These are phyloP conservation scores for Forsythia viridissima DNA, from an alignment of 257 asterid species.

Conservation along the genomic window DNA sequence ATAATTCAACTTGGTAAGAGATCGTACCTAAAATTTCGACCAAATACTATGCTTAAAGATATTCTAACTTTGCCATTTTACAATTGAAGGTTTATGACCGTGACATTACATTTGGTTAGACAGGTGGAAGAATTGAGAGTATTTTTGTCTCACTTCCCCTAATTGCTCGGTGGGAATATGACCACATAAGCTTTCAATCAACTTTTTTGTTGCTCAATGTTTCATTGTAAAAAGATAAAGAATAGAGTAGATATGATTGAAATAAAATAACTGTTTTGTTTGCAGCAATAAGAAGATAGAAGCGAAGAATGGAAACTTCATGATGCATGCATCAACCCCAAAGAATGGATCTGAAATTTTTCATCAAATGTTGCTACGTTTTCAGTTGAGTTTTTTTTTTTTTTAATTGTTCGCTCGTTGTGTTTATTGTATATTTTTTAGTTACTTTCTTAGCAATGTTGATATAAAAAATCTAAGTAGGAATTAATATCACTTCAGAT, in stretches of 20 bases:
- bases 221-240: not conserved
- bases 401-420: no score
- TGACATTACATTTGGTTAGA: slow-evolving; percentile 97
- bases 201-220: slow-evolving; percentile 1
- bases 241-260: slow-evolving; percentile 4
- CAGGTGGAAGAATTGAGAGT: slow-evolving; percentile 99
- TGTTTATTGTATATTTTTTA: no score
- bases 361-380: not conserved
- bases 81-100: slow-evolving; percentile 84
- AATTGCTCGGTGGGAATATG: slow-evolving; percentile 91
- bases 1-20: slow-evolving; percentile 84
- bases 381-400: not conserved
- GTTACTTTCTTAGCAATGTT: not conserved
- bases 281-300: slow-evolving; percentile 94
- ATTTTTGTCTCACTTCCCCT: slow-evolving; percentile 96
- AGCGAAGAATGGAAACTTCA: slow-evolving; percentile 91
- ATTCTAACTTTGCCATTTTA: slow-evolving; percentile 18
- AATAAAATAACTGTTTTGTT: slow-evolving; percentile 39
- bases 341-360: slow-evolving; percentile 75
- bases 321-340: slow-evolving; percentile 97
- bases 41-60: not conserved
- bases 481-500: not conserved
- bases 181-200: slow-evolving; percentile 62
- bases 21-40: slow-evolving; percentile 1
- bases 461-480: not conserved